Conservation (phyloP, 2,329 filamentous ascomycete genomes). For the Rhynchosporium secalis region DNA sequence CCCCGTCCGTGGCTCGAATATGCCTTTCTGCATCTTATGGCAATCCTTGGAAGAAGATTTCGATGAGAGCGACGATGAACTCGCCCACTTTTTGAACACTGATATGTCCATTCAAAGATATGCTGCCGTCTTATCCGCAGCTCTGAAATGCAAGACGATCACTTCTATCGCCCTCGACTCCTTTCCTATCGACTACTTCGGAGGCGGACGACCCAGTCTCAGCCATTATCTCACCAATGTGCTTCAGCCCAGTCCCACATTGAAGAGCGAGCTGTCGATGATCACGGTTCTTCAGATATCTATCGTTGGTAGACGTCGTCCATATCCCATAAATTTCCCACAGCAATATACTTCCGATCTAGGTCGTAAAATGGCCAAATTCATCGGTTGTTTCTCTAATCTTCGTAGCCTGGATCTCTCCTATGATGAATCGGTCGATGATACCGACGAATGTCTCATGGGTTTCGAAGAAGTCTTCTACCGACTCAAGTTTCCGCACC, state of each 20-base stretch:
- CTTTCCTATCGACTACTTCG: constrained; percentile 12
- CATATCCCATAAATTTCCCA: neutral
- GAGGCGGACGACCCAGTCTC: neutral
- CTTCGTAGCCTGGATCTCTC: constrained; percentile 4
- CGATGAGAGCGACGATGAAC: neutral
- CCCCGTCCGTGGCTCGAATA: neutral
- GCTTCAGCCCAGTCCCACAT: neutral
- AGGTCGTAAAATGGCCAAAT: constrained; percentile 7
- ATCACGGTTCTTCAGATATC: neutral
- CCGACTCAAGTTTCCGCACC: constrained; percentile 9
- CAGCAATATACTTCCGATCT: neutral
- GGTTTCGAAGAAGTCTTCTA: constrained; percentile 11
- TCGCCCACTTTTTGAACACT: neutral
- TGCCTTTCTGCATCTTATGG: constrained; percentile 6
- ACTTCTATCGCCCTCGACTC: neutral
- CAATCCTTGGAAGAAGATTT: neutral
- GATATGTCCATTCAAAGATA: neutral
- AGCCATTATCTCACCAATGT: neutral
- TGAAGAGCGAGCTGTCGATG: neutral
- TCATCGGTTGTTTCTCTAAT: constrained; percentile 11
- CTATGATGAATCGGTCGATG: constrained; percentile 13
- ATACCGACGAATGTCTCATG: neutral
- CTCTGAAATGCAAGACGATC: neutral
- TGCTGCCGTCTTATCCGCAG: neutral
- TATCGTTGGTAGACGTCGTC: neutral